phyloP scores from a whole-genome alignment of 495 filamentous ascomycete species.

The Cercophora samala region DNA sequence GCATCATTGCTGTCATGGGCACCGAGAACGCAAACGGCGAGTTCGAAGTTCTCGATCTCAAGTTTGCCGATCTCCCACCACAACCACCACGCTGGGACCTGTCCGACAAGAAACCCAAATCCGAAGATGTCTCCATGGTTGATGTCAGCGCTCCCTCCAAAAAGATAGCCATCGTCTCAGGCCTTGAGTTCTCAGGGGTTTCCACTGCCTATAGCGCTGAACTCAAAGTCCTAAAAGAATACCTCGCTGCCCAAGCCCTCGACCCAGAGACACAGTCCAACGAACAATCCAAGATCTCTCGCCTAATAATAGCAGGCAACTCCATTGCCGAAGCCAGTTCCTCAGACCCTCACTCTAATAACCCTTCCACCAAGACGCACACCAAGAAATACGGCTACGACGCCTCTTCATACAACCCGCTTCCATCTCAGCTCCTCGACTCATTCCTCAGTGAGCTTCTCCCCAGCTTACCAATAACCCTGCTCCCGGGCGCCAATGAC shows the following conservation, averaged over 20 bases:
- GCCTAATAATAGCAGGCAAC: constrained; percentile 88
- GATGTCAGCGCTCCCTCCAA: constrained; percentile 41
- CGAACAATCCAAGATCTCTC: constrained; percentile 65
- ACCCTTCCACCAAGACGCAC: constrained; percentile 35
- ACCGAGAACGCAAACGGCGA: constrained; percentile 89
- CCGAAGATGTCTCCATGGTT: constrained; percentile 45
- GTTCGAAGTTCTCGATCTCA: constrained; percentile 86
- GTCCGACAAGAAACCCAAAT: constrained; percentile 34
- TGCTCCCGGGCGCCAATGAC: constrained; percentile 72
- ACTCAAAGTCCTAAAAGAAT: constrained; percentile 78
- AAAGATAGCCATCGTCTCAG: constrained; percentile 86
- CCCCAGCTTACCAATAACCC: constrained; percentile 74
- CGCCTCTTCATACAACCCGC: constrained; percentile 75
- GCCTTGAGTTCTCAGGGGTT: constrained; percentile 74
- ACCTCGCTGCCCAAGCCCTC: constrained; percentile 76
- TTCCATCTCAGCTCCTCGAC: constrained; percentile 80
- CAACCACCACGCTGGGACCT: constrained; percentile 77
- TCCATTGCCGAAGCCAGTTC: constrained; percentile 54
- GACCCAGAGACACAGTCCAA: constrained; percentile 51
- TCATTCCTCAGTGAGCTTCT: constrained; percentile 75
- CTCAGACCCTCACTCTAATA: constrained; percentile 12
- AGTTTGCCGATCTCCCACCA: constrained; percentile 76
- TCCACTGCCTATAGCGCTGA: constrained; percentile 65
- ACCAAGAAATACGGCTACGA: constrained; percentile 94
- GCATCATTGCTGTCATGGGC: constrained; percentile 84